Evolutionary conservation across 441 rosid genomes (phyloP), one percentile per base, ranked within the genome.

Genomic region (Cnidoscolus chayamansa): DNA sequence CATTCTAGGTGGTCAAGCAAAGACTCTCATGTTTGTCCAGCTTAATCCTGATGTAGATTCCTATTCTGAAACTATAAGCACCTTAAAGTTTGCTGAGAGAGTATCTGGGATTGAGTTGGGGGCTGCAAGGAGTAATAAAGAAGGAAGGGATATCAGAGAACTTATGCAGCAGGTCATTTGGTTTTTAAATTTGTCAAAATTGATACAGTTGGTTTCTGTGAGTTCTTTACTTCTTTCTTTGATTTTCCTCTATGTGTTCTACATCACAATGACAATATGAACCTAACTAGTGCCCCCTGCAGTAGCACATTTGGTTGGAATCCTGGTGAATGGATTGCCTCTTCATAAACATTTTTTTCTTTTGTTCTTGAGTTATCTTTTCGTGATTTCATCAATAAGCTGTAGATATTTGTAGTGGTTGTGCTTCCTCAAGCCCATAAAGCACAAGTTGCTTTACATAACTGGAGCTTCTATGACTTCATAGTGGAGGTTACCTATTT

Each of bases 81-180:
- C 84, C 31, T 70, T 81, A 70, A 81, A 81, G 73, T 81, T 81
- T 69, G 84, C 81, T 25, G 81, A 78, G 74, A 81, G 84, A 74
- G 84, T 81, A 72, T 81, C 84, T 57, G 84, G 84, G 10, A 71
- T 81, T 48, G 84, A 81, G 79, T 72, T 81, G 51, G 84, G 84
- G 2, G 79, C 84, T 78, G 84, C 84, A n/a, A 78, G 65, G 70
- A 81, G 65, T 67, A 78, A 78, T 63, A 81, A 75, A 75, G 84
- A 78, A 58, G 81, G 84, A 37, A 70, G 67, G 66, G 75, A 78
- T 55, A 11, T 78, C 56, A 75, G 79, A 69, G 77, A 81, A 31
- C 84, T 81, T 63, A 75, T 72, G 75, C 81, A 75, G 68, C 84
- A 81, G 81, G 84, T 81, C 60, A 9, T 49, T 49, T 10, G n/a